phyloP scores from a whole-genome alignment of 2,329 filamentous ascomycete genomes.

The Stachybotrys echinatus region DNA sequence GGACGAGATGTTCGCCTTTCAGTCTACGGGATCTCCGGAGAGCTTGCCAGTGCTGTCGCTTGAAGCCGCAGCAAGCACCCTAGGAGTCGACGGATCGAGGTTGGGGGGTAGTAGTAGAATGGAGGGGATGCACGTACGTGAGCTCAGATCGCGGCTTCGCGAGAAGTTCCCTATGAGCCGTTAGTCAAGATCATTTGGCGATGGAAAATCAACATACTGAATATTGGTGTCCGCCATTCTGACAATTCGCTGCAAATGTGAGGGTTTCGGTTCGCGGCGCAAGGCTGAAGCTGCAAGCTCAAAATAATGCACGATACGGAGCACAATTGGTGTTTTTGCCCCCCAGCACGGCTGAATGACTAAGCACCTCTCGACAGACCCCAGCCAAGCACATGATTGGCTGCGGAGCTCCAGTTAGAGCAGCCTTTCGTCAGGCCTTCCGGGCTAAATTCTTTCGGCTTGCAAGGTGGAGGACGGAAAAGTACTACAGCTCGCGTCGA shows the following conservation, averaged over 20 bases:
- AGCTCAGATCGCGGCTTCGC: conserved; percentile 85
- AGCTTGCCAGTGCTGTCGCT: too few species aligned
- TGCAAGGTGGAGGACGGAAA: conserved; percentile 8
- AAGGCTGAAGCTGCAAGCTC: conserved; percentile 28
- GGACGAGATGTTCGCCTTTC: too few species aligned
- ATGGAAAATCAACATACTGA: conserved; percentile 46
- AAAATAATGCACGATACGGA: too few species aligned
- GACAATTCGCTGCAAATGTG: conserved; percentile 6
- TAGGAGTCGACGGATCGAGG: too few species aligned
- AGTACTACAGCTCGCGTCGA: conserved; percentile 22
- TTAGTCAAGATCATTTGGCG: conserved; percentile 17
- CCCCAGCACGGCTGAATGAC: not conserved
- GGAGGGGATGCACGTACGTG: conserved; percentile 58
- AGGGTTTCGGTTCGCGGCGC: conserved; percentile 14
- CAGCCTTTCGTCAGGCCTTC: not conserved
- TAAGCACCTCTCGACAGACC: not conserved
- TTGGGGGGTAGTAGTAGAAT: conserved; percentile 3
- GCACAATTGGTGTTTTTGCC: too few species aligned
- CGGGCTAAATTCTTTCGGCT: not conserved
- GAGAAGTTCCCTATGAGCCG: conserved; percentile 66
- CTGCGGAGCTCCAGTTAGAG: not conserved
- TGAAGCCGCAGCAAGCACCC: too few species aligned
- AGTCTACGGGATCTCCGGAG: too few species aligned
- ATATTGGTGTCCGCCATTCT: conserved; percentile 66
- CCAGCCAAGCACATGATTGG: not conserved